Percentiles rank a stretch among this genome's conserved stretches.
phyloP scores from a whole-genome alignment of 768 basidiomycete genomes.

The Trametes sanguinea region DNA sequence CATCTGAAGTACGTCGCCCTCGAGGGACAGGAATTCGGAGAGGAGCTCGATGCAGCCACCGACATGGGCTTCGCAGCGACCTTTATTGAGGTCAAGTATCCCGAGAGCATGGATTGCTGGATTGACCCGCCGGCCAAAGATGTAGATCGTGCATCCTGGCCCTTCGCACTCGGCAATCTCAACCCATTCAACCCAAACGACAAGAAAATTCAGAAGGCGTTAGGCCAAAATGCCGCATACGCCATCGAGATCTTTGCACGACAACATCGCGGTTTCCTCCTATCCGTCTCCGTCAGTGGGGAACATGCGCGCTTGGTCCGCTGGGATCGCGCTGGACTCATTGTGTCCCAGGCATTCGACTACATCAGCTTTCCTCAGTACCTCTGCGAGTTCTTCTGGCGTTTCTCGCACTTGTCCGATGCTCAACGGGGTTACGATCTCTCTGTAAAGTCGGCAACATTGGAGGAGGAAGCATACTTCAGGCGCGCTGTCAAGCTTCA shows the following conservation, averaged over 20 bases:
- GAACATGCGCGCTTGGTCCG: background rate
- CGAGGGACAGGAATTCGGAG: no score
- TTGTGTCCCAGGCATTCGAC: conserved; percentile 10
- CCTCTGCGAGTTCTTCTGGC: background rate
- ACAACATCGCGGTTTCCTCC: conserved; percentile 9
- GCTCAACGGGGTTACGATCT: conserved; percentile 8
- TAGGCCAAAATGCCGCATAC: conserved; percentile 8
- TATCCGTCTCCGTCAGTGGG: background rate
- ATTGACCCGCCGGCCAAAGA: background rate
- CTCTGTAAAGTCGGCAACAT: background rate
- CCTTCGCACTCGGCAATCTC: background rate
- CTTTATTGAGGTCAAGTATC: conserved; percentile 4
- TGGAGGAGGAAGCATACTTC: conserved; percentile 3
- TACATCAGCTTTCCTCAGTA: background rate
- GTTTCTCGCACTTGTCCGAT: background rate
- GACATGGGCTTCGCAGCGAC: conserved; percentile 6
- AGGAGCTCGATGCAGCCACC: background rate
- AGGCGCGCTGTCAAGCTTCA: background rate
- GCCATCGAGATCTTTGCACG: background rate
- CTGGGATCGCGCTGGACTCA: conserved; percentile 10
- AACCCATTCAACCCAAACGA: background rate
- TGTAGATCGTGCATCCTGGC: background rate
- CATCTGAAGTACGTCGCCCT: background rate
- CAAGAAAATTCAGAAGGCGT: background rate
- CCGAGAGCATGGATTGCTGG: background rate